Conservation (phyloP, 352 stramenopile genomes). For the Thraustotheca clavata region DNA sequence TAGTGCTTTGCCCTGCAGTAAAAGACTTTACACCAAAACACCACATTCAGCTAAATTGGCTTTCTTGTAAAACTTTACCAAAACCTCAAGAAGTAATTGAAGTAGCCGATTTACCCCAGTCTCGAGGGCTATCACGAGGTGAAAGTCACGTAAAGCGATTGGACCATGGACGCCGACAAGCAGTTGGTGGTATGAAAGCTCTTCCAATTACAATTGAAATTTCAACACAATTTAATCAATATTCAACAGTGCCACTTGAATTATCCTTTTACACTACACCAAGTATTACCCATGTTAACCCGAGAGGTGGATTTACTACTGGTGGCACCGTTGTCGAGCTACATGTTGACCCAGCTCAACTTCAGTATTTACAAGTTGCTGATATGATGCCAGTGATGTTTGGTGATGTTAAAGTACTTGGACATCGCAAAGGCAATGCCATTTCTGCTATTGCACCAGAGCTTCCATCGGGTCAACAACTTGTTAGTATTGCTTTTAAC, state of each 20-base stretch:
- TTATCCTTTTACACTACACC: slow-evolving; percentile 7
- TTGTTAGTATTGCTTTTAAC: slow-evolving; percentile 5
- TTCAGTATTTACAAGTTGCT: slow-evolving; percentile 11
- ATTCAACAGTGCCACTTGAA: neutral
- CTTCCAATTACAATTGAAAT: slow-evolving; percentile 7
- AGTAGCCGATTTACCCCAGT: neutral
- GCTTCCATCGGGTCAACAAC: slow-evolving; percentile 3
- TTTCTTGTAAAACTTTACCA: neutral
- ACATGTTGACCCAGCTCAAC: neutral
- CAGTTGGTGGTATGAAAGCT: slow-evolving; percentile 16
- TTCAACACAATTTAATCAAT: slow-evolving; percentile 4
- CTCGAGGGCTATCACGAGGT: neutral
- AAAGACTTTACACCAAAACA: neutral
- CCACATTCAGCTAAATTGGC: neutral
- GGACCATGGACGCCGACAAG: neutral
- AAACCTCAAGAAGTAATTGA: neutral
- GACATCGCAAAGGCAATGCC: neutral
- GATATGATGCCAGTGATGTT: slow-evolving; percentile 9
- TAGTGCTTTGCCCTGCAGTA: neutral
- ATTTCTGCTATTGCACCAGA: neutral
- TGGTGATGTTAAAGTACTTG: neutral
- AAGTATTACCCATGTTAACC: neutral
- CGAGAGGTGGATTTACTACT: slow-evolving; percentile 4
- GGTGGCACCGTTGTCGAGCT: slow-evolving; percentile 6
- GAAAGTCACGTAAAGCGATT: neutral